Conservation (phyloP, 306 rosid genomes). For the Vicia sativa region DNA sequence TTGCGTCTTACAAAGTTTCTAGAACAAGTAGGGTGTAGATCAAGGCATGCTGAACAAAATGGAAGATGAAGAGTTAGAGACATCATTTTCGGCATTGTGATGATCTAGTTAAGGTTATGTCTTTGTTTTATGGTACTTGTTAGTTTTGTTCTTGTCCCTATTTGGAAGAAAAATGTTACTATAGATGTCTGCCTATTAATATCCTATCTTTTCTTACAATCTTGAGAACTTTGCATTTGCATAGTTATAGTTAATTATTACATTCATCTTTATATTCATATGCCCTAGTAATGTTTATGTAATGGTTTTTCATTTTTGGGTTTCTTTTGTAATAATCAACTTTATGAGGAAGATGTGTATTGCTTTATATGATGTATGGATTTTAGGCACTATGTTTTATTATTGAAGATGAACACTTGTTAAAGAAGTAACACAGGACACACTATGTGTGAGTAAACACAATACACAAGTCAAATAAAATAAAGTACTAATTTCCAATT, state of each 20-base stretch:
- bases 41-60: slow-evolving; percentile 65
- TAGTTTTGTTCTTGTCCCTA: slow-evolving; percentile 21
- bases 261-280: slow-evolving; percentile 15
- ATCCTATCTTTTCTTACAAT: slow-evolving; percentile 23
- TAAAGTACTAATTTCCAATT: no score
- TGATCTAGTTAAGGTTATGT: slow-evolving; percentile 18
- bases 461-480: no score
- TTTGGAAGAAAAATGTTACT: slow-evolving; percentile 18
- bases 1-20: slow-evolving; percentile 70
- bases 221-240: slow-evolving; percentile 25
- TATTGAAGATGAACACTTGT: neutral
- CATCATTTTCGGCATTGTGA: neutral
- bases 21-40: slow-evolving; percentile 76
- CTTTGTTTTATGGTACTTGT: neutral
- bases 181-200: slow-evolving; percentile 19
- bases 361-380: neutral
- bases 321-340: neutral
- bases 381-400: neutral
- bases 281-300: slow-evolving; percentile 2
- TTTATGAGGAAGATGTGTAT: slow-evolving; percentile 8
- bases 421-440: neutral
- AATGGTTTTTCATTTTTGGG: neutral
- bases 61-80: slow-evolving; percentile 49
- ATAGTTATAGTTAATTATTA: slow-evolving; percentile 18
- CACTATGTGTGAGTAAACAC: no score